phyloP scores from a whole-genome alignment of 306 rosid genomes.

The Mimosa pudica region DNA sequence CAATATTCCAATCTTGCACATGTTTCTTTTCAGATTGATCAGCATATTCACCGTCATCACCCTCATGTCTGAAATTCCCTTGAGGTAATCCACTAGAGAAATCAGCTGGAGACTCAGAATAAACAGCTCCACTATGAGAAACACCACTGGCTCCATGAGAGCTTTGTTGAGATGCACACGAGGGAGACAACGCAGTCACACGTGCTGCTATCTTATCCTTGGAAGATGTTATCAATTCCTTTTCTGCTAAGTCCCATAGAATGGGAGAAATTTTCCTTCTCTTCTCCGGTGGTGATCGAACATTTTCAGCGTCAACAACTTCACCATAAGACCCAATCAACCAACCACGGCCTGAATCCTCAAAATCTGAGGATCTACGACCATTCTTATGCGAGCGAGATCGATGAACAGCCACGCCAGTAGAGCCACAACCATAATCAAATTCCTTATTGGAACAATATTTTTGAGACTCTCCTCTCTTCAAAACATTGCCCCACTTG shows the following conservation, averaged over 20 bases:
- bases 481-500: constrained; percentile 60
- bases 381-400: constrained; percentile 19
- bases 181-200: constrained; percentile 25
- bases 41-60: constrained; percentile 12
- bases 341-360: constrained; percentile 23
- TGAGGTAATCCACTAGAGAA: constrained; percentile 22
- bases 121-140: constrained; percentile 9
- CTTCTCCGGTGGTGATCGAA: constrained; percentile 44
- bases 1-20: constrained; percentile 45
- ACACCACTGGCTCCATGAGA: constrained; percentile 3
- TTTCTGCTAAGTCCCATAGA: constrained; percentile 59
- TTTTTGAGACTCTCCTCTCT: constrained; percentile 49
- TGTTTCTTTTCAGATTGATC: constrained; percentile 36
- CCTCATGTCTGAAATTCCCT: neutral
- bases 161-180: neutral
- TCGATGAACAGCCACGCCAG: constrained; percentile 14
- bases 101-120: constrained; percentile 19
- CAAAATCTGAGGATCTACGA: neutral
- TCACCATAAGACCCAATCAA: constrained; percentile 20
- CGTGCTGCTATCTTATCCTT: constrained; percentile 32
- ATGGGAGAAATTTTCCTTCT: constrained; percentile 75
- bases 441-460: constrained; percentile 39
- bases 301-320: constrained; percentile 24
- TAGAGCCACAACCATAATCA: constrained; percentile 37
- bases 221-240: constrained; percentile 39